Evolutionary conservation across 768 basidiomycete genomes (phyloP).

Genomic region (Termitomyces sp.): DNA sequence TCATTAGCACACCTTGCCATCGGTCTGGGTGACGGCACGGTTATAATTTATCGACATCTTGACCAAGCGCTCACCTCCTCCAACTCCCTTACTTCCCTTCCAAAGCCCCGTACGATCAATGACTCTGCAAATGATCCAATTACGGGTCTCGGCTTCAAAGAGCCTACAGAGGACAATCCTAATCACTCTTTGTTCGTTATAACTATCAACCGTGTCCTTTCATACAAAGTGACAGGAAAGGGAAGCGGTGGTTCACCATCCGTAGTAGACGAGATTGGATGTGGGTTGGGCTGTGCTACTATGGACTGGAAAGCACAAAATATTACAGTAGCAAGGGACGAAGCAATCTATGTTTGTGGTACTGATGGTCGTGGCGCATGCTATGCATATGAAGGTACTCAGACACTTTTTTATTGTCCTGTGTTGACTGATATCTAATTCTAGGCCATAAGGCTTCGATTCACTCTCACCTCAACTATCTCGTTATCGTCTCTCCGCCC

Average conservation of each 20-base stretch:
- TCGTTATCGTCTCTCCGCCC: slow-evolving; percentile 87
- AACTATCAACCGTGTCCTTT: slow-evolving; percentile 79
- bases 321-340: slow-evolving; percentile 84
- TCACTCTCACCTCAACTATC: slow-evolving; percentile 72
- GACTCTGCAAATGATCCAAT: slow-evolving; percentile 86
- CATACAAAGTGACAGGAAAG: slow-evolving; percentile 68
- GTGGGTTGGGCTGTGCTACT: slow-evolving; percentile 75
- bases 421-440: neutral
- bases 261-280: slow-evolving; percentile 83
- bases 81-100: slow-evolving; percentile 64
- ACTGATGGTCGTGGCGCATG: slow-evolving; percentile 78
- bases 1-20: slow-evolving; percentile 82
- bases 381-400: slow-evolving; percentile 85
- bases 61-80: slow-evolving; percentile 83
- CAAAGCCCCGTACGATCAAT: slow-evolving; percentile 80
- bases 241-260: slow-evolving; percentile 60
- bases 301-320: slow-evolving; percentile 71
- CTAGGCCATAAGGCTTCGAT: slow-evolving; percentile 75
- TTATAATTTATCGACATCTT: slow-evolving; percentile 85
- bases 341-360: slow-evolving; percentile 85
- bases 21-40: slow-evolving; percentile 92
- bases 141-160: slow-evolving; percentile 86
- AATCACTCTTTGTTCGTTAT: slow-evolving; percentile 73
- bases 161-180: slow-evolving; percentile 41
- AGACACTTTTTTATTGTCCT: neutral